Percentiles rank a stretch among this genome's conserved stretches.
Evolutionary conservation across 495 filamentous ascomycete genomes (phyloP).

Genomic region (Apiosordaria backusii): DNA sequence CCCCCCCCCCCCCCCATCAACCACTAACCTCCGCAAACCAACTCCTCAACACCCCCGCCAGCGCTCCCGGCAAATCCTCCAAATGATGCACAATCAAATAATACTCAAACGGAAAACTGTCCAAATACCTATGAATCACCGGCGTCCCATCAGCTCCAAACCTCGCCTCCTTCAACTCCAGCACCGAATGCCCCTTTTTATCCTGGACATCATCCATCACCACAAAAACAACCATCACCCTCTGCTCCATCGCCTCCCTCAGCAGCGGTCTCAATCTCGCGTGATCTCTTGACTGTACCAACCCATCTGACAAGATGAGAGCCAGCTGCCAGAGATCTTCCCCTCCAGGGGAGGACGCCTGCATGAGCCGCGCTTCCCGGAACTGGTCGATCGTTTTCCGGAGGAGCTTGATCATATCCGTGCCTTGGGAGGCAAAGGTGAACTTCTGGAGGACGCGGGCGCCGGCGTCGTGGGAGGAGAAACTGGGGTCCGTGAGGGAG

Average conservation of each 20-base stretch:
- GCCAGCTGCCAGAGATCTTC: slow-evolving; percentile 95
- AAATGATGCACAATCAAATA: slow-evolving; percentile 93
- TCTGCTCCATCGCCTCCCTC: slow-evolving; percentile 80
- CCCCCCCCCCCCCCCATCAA: slow-evolving; percentile 19
- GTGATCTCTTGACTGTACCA: slow-evolving; percentile 75
- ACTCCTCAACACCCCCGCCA: slow-evolving; percentile 84
- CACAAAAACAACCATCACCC: slow-evolving; percentile 97
- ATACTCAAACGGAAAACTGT: slow-evolving; percentile 93
- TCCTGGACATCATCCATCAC: slow-evolving; percentile 75
- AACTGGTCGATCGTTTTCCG: slow-evolving; percentile 75
- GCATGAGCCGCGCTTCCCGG: slow-evolving; percentile 61
- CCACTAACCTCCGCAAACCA: slow-evolving; percentile 89
- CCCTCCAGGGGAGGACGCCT: slow-evolving; percentile 52
- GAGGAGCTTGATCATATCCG: slow-evolving; percentile 77
- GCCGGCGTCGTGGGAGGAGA: slow-evolving; percentile 78
- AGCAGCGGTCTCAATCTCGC: slow-evolving; percentile 77
- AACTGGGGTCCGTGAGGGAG: slow-evolving; percentile 70
- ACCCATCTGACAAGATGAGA: slow-evolving; percentile 87
- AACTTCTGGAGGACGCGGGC: slow-evolving; percentile 78
- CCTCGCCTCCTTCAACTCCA: slow-evolving; percentile 76
- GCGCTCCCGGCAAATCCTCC: slow-evolving; percentile 79
- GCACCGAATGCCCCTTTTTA: slow-evolving; percentile 52
- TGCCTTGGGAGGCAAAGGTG: slow-evolving; percentile 76
- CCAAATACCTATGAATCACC: slow-evolving; percentile 82
- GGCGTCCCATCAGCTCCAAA: slow-evolving; percentile 64